These are phyloP conservation scores for Saccharomycopsis babjevae DNA, from an alignment of 805 yeast species.

Conservation along the genomic window DNA sequence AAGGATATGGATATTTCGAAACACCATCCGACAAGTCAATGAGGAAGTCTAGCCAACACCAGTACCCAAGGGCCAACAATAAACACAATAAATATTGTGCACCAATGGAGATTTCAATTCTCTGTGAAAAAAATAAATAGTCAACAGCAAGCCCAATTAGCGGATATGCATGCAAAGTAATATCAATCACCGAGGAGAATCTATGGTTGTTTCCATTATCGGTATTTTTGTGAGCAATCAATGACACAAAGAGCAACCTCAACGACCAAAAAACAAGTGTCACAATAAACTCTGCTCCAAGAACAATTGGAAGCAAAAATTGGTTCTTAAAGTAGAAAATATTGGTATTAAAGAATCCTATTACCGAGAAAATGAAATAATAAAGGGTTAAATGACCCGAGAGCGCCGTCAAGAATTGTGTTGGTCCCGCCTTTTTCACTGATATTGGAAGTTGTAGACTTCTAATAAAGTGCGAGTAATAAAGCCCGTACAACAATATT, in stretches of 20 bases:
- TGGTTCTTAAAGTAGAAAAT: constrained; percentile 26
- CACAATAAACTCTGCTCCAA: constrained; percentile 52
- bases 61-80: constrained; percentile 7
- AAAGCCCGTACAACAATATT: constrained; percentile 15
- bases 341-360: neutral
- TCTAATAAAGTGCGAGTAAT: constrained; percentile 1
- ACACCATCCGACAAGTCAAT: constrained; percentile 12
- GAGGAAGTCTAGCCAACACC: constrained; percentile 15
- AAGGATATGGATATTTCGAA: constrained; percentile 17
- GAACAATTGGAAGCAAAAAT: constrained; percentile 40
- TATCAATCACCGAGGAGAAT: constrained; percentile 7
- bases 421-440: constrained; percentile 35
- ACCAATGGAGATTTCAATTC: constrained; percentile 5
- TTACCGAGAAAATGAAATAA: constrained; percentile 24
- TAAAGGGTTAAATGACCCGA: constrained; percentile 39
- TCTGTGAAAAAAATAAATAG: constrained; percentile 6
- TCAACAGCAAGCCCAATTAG: constrained; percentile 9
- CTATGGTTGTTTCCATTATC: neutral
- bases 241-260: constrained; percentile 37
- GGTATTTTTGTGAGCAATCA: constrained; percentile 26
- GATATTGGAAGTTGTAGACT: neutral
- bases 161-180: constrained; percentile 13
- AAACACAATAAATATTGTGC: constrained; percentile 6
- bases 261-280: constrained; percentile 61
- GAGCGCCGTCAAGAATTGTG: constrained; percentile 62